Evolutionary conservation across 768 basidiomycete species (phyloP).

Genomic region (Hygrocybe punicea): DNA sequence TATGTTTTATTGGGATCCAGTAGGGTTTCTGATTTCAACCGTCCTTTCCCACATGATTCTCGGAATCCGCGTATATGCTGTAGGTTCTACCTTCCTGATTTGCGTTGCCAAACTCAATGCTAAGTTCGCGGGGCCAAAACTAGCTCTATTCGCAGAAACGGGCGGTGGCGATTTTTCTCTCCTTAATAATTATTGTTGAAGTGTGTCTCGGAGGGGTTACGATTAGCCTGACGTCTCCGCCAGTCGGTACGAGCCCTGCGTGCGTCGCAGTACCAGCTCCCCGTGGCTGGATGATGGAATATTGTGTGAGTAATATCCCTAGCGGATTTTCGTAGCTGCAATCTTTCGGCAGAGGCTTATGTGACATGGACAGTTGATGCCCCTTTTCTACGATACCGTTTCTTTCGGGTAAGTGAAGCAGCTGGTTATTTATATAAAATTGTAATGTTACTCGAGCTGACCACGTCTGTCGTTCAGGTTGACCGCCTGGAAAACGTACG

Average conservation of each 20-base stretch:
- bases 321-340: neutral
- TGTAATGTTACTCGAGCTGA: neutral
- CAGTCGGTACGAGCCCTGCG: constrained; percentile 11
- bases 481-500: constrained; percentile 1
- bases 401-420: constrained; percentile 5
- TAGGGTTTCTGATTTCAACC: constrained; percentile 25
- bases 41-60: constrained; percentile 25
- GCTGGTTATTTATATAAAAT: constrained; percentile 3
- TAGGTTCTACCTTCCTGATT: constrained; percentile 2
- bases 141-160: constrained; percentile 21
- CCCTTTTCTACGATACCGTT: constrained; percentile 18
- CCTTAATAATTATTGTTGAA: constrained; percentile 11
- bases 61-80: constrained; percentile 25
- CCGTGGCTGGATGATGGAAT: constrained; percentile 19
- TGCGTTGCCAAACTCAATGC: neutral
- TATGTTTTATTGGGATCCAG: constrained; percentile 23
- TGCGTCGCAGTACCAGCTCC: constrained; percentile 22
- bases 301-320: constrained; percentile 19
- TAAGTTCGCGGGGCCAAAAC: neutral
- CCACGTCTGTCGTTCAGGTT: constrained; percentile 4
- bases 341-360: neutral
- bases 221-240: constrained; percentile 16
- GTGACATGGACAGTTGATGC: constrained; percentile 11
- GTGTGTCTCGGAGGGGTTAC: constrained; percentile 17
- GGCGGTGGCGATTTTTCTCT: constrained; percentile 10